Evolutionary conservation across 441 rosid species (phyloP), one percentile per base, ranked within the genome.

Genomic region (Kokia cookei): DNA sequence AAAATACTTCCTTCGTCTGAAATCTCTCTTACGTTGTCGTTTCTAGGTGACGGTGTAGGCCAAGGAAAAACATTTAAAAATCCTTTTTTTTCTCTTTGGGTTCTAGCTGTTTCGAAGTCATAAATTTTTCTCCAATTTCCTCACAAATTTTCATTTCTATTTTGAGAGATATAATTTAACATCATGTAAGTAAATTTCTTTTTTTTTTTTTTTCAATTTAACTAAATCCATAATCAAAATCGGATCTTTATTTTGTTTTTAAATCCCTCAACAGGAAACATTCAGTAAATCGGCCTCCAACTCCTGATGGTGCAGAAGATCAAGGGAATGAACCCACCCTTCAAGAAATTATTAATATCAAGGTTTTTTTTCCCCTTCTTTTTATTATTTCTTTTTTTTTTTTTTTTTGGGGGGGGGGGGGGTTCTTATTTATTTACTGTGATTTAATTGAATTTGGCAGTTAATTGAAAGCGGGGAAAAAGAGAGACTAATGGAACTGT

Each of bases 391-490:
- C 40, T 8, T 26, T 2, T 3, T 3, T 5, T 69, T 19, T 54
- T 14, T 26, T 5, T 10, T 6, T 17, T 0, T 1, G 27, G 1
- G 6, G 35, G 35, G 35, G 35, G 6, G 35, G 6, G 0, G 0
- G 35, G 6, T 32, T 32, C 27, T 12, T 22, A 10, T 57, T 71
- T 12, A 24, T 70, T 13, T 61, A 32, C 45, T 12, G 6, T 48
- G 27, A 50, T 45, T 62, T 62, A 9, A 45, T 73, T 62, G 69
- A 29, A n/a, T 19, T 73, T 62, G 47, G 37, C 74, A 91, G 97
- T 74, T 94, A 80, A 87, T 87, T 63, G 95, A 94, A 81, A 91
- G 92, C 58, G 97, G 98, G 40, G 97, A 94, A 77, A 94, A 90
- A 69, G 95, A 94, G 81, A 79, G 86, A 65, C 61, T 90, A 40